A percentile compares a stretch with the other conserved stretches of the same genome.
Evolutionary conservation across 768 basidiomycete genomes (phyloP).

Genomic region (Boletus speciosus): DNA sequence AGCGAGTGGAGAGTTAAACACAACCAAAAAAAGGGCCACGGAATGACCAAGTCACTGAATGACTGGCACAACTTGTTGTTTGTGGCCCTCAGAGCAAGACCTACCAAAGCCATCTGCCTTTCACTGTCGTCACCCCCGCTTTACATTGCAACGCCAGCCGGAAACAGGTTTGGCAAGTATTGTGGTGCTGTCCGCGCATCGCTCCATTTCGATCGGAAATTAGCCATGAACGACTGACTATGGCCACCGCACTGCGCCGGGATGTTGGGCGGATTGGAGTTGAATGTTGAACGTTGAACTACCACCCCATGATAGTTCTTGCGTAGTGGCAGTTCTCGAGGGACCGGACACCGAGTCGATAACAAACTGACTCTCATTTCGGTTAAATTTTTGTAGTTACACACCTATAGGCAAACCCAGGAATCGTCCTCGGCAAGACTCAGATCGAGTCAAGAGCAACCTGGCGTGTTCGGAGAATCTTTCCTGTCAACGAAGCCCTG

Average conservation of each 20-base stretch:
- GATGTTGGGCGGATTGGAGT: background rate
- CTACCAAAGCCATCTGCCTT: too few species aligned
- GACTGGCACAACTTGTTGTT: too few species aligned
- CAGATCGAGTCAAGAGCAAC: background rate
- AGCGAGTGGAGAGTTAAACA: too few species aligned
- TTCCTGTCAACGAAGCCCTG: constrained; percentile 5
- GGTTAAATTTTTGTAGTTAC: background rate
- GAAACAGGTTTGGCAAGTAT: too few species aligned
- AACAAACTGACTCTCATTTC: too few species aligned
- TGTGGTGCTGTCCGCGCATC: background rate
- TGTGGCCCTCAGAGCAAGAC: too few species aligned
- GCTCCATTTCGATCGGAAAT: background rate
- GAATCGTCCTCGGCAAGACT: constrained; percentile 8
- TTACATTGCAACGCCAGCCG: too few species aligned
- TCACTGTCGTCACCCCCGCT: too few species aligned
- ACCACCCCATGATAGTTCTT: background rate
- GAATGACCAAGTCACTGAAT: too few species aligned
- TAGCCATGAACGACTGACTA: background rate
- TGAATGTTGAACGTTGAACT: background rate
- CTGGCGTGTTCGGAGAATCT: background rate
- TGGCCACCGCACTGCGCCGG: background rate
- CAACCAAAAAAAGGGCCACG: too few species aligned
- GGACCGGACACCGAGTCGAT: background rate
- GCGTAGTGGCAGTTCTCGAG: background rate
- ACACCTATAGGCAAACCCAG: constrained; percentile 15